phyloP scores from a whole-genome alignment of 164 flowering plant genomes.

The Dillenia suffruticosa region DNA sequence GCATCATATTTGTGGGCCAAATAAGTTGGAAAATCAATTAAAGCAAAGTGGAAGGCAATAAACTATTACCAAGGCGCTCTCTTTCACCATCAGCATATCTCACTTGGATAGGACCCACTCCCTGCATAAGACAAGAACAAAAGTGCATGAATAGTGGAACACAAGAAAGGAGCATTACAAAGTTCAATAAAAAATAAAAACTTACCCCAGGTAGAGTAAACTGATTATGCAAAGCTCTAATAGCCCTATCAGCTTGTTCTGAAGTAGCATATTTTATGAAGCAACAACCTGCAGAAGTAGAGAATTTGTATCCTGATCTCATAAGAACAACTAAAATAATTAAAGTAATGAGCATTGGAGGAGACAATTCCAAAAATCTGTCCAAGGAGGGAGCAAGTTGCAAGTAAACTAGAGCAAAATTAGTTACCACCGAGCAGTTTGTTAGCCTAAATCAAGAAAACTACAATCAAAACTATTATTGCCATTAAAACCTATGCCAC shows the following conservation, averaged over 20 bases:
- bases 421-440: too few species aligned
- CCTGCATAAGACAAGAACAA: slow-evolving; percentile 39
- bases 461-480: too few species aligned
- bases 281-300: slow-evolving; percentile 89
- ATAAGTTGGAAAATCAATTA: too few species aligned
- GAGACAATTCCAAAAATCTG: too few species aligned
- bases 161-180: too few species aligned
- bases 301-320: slow-evolving; percentile 18
- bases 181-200: slow-evolving; percentile 6
- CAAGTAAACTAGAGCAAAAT: too few species aligned
- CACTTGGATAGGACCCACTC: slow-evolving; percentile 90
- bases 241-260: slow-evolving; percentile 95
- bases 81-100: slow-evolving; percentile 98
- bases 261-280: slow-evolving; percentile 88
- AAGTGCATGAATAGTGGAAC: neutral
- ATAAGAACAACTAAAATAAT: slow-evolving; percentile 5
- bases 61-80: slow-evolving; percentile 82
- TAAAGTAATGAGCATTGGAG: too few species aligned
- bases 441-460: too few species aligned
- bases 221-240: slow-evolving; percentile 85
- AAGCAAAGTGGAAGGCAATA: neutral
- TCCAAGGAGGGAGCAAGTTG: too few species aligned
- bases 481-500: too few species aligned
- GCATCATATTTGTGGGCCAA: too few species aligned
- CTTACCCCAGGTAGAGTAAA: slow-evolving; percentile 89